Conservation (phyloP, 345 rosid genomes). For the Pugionium dolabratum region DNA sequence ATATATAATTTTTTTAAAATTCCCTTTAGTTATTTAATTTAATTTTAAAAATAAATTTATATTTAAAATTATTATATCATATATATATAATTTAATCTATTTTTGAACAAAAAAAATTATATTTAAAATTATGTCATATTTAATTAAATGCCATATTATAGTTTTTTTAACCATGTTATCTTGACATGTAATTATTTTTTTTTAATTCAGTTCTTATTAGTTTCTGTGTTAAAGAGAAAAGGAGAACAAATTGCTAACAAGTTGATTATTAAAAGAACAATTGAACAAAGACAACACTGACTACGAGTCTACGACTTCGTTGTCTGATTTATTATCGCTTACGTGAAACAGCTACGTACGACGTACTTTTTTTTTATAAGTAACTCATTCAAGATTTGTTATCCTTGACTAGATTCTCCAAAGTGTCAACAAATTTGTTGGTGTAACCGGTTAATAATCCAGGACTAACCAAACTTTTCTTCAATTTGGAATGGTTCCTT, state of each 20-base stretch:
- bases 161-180: no score
- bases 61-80: no score
- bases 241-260: neutral
- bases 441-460: constrained; percentile 22
- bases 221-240: no score
- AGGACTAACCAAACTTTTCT: constrained; percentile 22
- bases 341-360: neutral
- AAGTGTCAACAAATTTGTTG: constrained; percentile 2
- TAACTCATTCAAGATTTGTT: constrained; percentile 2
- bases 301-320: neutral
- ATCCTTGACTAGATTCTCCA: constrained; percentile 22
- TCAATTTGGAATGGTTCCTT: constrained; percentile 36
- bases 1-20: no score
- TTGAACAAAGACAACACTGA: neutral
- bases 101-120: no score
- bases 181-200: no score
- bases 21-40: no score
- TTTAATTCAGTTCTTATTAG: no score
- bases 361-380: neutral
- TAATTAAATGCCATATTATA: no score
- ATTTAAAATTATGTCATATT: no score
- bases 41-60: no score
- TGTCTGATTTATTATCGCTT: neutral
- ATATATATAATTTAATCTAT: no score
- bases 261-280: neutral